phyloP scores from a whole-genome alignment of 106 monocot species.

The Allium cepa region DNA sequence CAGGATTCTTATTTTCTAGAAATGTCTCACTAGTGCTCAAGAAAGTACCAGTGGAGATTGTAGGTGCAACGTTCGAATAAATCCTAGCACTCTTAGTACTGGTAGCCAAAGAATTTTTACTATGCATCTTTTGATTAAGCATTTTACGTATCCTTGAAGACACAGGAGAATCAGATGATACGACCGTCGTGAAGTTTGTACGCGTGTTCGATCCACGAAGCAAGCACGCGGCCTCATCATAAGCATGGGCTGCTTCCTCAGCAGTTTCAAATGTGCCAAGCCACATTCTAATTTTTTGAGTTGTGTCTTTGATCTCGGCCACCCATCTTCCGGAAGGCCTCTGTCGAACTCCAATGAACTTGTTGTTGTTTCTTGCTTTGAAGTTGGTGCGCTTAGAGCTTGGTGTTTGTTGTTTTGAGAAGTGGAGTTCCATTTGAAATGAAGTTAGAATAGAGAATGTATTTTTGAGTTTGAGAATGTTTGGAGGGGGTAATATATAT shows the following conservation, averaged over 20 bases:
- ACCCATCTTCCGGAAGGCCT: conserved; percentile 69
- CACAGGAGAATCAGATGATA: conserved; percentile 17
- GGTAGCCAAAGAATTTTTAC: background rate
- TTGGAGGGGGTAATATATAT: too few relatives aligned
- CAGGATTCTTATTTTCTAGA: too few relatives aligned
- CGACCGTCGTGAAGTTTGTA: conserved; percentile 27
- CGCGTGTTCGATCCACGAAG: conserved; percentile 45
- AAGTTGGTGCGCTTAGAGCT: conserved; percentile 14
- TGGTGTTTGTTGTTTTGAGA: conserved; percentile 1
- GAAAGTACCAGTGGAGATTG: background rate
- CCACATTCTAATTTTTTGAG: conserved; percentile 67
- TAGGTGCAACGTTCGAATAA: background rate
- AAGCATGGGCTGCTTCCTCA: conserved; percentile 55
- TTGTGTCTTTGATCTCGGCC: conserved; percentile 68
- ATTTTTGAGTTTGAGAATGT: too few relatives aligned
- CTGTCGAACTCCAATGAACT: conserved; percentile 55
- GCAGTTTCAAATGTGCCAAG: conserved; percentile 72
- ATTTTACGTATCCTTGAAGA: conserved; percentile 20
- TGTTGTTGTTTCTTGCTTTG: conserved; percentile 11
- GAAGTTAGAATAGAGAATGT: too few relatives aligned
- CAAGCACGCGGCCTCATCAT: conserved; percentile 58
- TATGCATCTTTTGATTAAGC: conserved; percentile 23
- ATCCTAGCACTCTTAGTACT: background rate
- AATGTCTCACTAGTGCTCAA: background rate
- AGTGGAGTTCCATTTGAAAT: conserved; percentile 24